A percentile compares a stretch with the other conserved stretches of the same genome.
Evolutionary conservation across 2,329 filamentous ascomycete genomes (phyloP).

Genomic region (Mycosphaerella sp.): DNA sequence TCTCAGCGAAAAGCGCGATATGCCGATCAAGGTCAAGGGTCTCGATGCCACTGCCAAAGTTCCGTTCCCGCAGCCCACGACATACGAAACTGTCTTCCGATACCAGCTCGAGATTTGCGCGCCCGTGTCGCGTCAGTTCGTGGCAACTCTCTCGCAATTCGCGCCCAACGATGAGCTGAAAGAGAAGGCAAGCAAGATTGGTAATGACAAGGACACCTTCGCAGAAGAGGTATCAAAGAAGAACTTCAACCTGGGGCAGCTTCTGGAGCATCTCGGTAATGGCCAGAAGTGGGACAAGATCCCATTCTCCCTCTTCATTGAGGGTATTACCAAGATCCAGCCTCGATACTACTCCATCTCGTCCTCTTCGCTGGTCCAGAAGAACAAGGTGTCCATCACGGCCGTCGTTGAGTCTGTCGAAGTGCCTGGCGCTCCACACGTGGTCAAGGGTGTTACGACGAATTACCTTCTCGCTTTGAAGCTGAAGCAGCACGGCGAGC

Average conservation of each 20-base stretch:
- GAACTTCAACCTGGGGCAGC: constrained; percentile 83
- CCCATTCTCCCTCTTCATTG: constrained; percentile 91
- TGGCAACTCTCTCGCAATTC: constrained; percentile 81
- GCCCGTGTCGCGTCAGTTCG: constrained; percentile 91
- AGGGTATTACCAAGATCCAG: constrained; percentile 89
- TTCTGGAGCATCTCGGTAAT: constrained; percentile 66
- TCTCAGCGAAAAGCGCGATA: constrained; percentile 68
- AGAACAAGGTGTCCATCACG: constrained; percentile 90
- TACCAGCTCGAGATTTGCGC: constrained; percentile 98
- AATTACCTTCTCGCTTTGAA: constrained; percentile 95
- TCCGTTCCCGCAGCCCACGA: constrained; percentile 93
- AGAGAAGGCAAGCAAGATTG: constrained; percentile 80
- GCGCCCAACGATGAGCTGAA: constrained; percentile 79
- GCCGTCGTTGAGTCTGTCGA: constrained; percentile 83
- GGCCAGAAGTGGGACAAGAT: constrained; percentile 74
- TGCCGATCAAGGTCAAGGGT: constrained; percentile 80
- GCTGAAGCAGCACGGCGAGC: constrained; percentile 90
- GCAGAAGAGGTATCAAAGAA: constrained; percentile 73
- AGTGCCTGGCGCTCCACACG: constrained; percentile 66
- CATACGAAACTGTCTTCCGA: constrained; percentile 84
- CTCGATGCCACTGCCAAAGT: constrained; percentile 95
- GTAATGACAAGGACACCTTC: constrained; percentile 93
- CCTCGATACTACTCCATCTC: constrained; percentile 99
- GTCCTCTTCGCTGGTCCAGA: constrained; percentile 88
- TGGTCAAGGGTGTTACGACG: constrained; percentile 91